Base-by-base conservation (phyloP, 1,284 basidiomycete species). In the Austropuccinia psidii region DNA sequence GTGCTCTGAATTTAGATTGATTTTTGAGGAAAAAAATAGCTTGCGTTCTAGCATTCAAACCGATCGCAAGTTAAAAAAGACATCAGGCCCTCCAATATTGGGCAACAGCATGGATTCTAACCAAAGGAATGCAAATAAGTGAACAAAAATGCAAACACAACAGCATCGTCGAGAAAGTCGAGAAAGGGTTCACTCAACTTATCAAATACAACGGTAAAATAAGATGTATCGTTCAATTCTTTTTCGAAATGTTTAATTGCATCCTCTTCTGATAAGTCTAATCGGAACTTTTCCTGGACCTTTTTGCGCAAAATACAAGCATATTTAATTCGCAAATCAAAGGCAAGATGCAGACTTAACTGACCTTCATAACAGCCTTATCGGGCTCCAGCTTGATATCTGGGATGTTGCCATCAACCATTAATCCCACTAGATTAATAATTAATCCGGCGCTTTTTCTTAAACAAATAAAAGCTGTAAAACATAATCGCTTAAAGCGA, bases 391-490 rank as follows among this genome's bases (percentile, higher is more conserved):
- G 88, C 79, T 93, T 91, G 83, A 99, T 97, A 79, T 98, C 95
- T 13, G 94, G 94, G 33, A 99, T 96, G 77, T 96, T 94, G 0
- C 93, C 95, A 77, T 98, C 94, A 8, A 95, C 89, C 96, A 99
- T 98, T 62, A 99, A 86, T 0, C 93, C 89, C 19, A 98, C 90
- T 74, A 98, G 83, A 82, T 98, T 98, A 74, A 99, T 85, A 74
- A 99, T 96, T 50, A 99, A 86, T 82, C 97, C 98, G n/a, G 95
- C 91, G 79, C 90, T 93, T 68, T 81, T 98, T 75, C 96, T 87
- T 68, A 99, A 85, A 78, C 91, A 92, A 73, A 89, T 91, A 82
- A 98, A 98, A 0, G 93, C 95, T 3, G 94, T 98, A 81, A 94
- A 93, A 81, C 93, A 96, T 77, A 96, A 89, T 76, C 88, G 90